Evolutionary conservation across 2,329 filamentous ascomycete species (phyloP), one percentile per base, ranked within the genome.

Genomic region (Alternaria metachromatica): DNA sequence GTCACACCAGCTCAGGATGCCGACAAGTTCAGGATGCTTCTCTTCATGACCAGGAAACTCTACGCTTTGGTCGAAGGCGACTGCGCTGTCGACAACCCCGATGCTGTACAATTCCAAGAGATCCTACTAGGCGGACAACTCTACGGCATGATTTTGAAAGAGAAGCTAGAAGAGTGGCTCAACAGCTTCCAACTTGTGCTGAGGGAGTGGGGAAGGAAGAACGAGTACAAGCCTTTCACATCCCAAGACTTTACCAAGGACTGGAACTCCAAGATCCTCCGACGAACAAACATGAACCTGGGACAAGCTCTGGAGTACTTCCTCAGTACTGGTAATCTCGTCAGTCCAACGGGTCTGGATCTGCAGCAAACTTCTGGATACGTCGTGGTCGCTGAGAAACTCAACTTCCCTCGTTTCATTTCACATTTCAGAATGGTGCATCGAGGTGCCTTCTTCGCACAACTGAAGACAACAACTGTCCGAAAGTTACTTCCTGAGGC

Each of bases 381-480:
- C 80, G 97, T 93, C 0, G 94, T 99, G 55, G 94, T 98, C 55
- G 96, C 96, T 3, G 96, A 99, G 28, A 53, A 28, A 18, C 95
- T 99, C 78, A 99, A 99, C 83, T 99, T 98, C 80, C 89, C 97
- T 76, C 93, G 96, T 74, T 99, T 98, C 83, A 97, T 99, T 83
- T 96, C 93, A 80, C 96, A 99, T 81, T 99, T 99, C 87, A 92
- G 96, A 71, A 97, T 97, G 94, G 93, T 99, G 62, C 96, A 99
- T 84, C 90, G 96, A 89, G 96, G 96, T 85, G 96, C 93, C 78
- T 99, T 99, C 87, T 99, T 99, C 80, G 96, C 96, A 4, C 93
- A 98, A 79, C 83, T 99, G 68, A 98, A 97, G 83, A 99, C 96
- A 0, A 99, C 96, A 0, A 96, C 96, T 0, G 96, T 99, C 55